Conservation (phyloP, 108 stramenopile genomes). For the Fragilariopsis cylindrus region DNA sequence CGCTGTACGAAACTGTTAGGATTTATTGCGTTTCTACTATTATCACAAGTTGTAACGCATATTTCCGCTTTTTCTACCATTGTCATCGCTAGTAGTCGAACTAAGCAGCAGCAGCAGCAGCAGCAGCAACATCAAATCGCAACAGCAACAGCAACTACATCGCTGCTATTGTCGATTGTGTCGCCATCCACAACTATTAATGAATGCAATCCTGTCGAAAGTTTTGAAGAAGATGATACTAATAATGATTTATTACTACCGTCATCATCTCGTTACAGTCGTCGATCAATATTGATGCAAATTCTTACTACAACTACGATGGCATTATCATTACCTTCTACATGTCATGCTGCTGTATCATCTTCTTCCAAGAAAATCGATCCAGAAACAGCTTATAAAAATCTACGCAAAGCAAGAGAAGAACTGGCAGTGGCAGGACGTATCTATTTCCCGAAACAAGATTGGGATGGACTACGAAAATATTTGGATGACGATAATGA, state of each 20-base stretch:
- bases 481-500: constrained; percentile 28
- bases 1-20: no score
- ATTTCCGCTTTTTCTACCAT: no score
- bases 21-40: no score
- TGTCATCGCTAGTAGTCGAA: no score
- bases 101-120: no score
- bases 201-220: neutral
- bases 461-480: constrained; percentile 23
- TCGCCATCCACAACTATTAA: no score
- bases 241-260: neutral
- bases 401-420: constrained; percentile 18
- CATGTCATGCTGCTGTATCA: neutral
- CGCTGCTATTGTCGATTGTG: no score
- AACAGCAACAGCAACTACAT: no score
- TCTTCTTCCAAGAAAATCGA: neutral
- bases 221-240: neutral
- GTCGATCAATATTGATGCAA: neutral
- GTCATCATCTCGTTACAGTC: neutral
- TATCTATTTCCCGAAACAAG: constrained; percentile 17
- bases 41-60: no score
- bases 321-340: neutral
- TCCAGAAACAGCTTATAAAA: constrained; percentile 24
- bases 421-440: constrained; percentile 20
- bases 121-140: no score
- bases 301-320: neutral